Conservation (phyloP, 2,329 filamentous ascomycete genomes). For the Xylariaceae sp. region DNA sequence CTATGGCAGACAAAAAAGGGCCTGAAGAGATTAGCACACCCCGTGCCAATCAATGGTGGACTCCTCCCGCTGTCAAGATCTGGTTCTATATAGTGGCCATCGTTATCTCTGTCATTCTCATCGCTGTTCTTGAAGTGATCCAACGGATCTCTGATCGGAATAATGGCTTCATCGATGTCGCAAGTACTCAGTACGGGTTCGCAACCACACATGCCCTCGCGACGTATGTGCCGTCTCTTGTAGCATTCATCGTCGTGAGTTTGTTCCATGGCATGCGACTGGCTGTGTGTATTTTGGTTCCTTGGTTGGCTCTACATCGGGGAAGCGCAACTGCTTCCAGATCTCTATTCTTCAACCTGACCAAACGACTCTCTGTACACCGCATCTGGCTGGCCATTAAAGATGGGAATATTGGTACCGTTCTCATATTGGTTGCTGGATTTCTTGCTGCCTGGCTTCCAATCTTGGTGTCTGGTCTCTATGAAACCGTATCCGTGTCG, state of each 20-base stretch:
- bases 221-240: slow-evolving; percentile 10
- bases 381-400: slow-evolving; percentile 9
- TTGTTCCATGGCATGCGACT: slow-evolving; percentile 11
- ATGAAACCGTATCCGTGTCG: slow-evolving; percentile 4
- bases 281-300: slow-evolving; percentile 7
- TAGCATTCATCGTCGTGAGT: slow-evolving; percentile 8
- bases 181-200: slow-evolving; percentile 1
- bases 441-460: slow-evolving; percentile 12
- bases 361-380: slow-evolving; percentile 9
- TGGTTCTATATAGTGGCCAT: slow-evolving; percentile 12
- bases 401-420: slow-evolving; percentile 4
- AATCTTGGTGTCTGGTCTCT: slow-evolving; percentile 12
- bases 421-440: slow-evolving; percentile 6
- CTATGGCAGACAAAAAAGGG: not conserved
- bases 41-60: slow-evolving; percentile 10
- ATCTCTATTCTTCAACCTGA: slow-evolving; percentile 13
- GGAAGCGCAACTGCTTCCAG: slow-evolving; percentile 12
- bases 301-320: slow-evolving; percentile 11
- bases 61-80: slow-evolving; percentile 5
- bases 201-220: slow-evolving; percentile 6
- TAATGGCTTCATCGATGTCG: slow-evolving; percentile 11
- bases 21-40: not conserved
- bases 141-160: slow-evolving; percentile 10
- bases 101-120: slow-evolving; percentile 5
- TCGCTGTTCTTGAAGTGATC: slow-evolving; percentile 11